These are phyloP conservation scores for Uncinocarpus reesii DNA, from an alignment of 2,329 filamentous ascomycete species.

Conservation along the genomic window DNA sequence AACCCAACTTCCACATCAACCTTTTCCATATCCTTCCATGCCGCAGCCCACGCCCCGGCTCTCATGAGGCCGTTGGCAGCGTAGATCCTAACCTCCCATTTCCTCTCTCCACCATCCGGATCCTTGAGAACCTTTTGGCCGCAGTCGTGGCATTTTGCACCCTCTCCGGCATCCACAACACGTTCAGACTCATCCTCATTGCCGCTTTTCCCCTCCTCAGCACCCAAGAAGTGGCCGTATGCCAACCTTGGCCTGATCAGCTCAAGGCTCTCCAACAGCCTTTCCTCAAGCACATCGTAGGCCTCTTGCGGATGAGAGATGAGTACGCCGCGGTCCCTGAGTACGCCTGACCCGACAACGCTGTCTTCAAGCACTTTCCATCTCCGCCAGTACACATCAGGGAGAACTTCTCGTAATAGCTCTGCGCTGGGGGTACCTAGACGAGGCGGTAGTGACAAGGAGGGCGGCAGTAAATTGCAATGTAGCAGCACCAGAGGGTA, in stretches of 20 bases:
- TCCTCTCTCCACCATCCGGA: slow-evolving; percentile 38
- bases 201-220: slow-evolving; percentile 21
- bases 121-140: slow-evolving; percentile 39
- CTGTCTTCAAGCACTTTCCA: slow-evolving; percentile 48
- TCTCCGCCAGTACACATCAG: slow-evolving; percentile 35
- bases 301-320: slow-evolving; percentile 54
- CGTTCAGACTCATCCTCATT: slow-evolving; percentile 19
- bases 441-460: slow-evolving; percentile 38
- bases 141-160: slow-evolving; percentile 41
- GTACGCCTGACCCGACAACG: slow-evolving; percentile 40
- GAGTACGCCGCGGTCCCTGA: slow-evolving; percentile 49
- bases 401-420: slow-evolving; percentile 42
- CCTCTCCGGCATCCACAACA: slow-evolving; percentile 30
- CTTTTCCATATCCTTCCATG: slow-evolving; percentile 97
- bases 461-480: slow-evolving; percentile 48
- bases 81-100: slow-evolving; percentile 67
- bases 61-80: slow-evolving; percentile 92
- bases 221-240: slow-evolving; percentile 47
- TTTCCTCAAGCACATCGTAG: slow-evolving; percentile 53
- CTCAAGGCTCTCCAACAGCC: slow-evolving; percentile 50
- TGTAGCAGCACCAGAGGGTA: slow-evolving; percentile 52
- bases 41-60: slow-evolving; percentile 81
- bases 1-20: slow-evolving; percentile 88
- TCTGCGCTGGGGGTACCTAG: slow-evolving; percentile 29
- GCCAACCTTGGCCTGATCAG: slow-evolving; percentile 46